A percentile compares a stretch with the other conserved stretches of the same genome.
Evolutionary conservation across 139 green algal species (phyloP).

Genomic region (Chlorella sp.): DNA sequence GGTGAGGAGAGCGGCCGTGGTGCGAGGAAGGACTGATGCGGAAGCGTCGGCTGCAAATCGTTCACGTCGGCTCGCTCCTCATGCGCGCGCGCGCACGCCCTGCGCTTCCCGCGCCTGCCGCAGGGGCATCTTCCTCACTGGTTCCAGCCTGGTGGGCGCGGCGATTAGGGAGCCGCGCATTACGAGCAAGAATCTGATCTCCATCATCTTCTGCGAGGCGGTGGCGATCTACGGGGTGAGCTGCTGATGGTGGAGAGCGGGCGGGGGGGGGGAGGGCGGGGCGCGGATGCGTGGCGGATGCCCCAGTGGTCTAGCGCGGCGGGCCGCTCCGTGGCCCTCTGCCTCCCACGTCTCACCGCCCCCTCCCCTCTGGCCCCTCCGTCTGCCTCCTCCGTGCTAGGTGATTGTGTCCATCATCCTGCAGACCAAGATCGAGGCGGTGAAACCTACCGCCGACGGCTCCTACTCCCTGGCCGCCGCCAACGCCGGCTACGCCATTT

Average conservation of each 20-base stretch:
- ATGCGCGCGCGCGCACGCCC: no score
- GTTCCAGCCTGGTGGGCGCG: conserved; percentile 93
- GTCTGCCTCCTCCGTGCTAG: no score
- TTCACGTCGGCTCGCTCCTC: no score
- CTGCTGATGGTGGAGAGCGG: no score
- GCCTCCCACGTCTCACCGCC: no score
- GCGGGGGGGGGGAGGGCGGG: no score
- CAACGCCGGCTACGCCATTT: conserved; percentile 92
- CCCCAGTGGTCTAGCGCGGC: no score
- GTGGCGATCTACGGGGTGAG: conserved; percentile 99
- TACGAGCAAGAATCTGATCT: conserved; percentile 99
- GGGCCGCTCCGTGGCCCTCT: no score
- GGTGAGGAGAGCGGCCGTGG: conserved; percentile 55
- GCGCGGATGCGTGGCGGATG: no score
- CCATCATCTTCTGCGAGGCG: conserved; percentile 99
- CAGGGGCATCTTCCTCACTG: conserved; percentile 99
- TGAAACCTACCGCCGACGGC: conserved; percentile 36
- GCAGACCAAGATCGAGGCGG: conserved; percentile 91
- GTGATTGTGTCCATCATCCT: conserved; percentile 99
- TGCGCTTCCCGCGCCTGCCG: not conserved
- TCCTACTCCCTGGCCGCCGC: conserved; percentile 39
- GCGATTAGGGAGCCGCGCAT: conserved; percentile 93
- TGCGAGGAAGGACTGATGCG: no score
- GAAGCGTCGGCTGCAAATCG: no score
- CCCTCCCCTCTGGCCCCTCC: no score